Evolutionary conservation across 2,329 filamentous ascomycete species (phyloP).

Genomic region (Alternaria atra): DNA sequence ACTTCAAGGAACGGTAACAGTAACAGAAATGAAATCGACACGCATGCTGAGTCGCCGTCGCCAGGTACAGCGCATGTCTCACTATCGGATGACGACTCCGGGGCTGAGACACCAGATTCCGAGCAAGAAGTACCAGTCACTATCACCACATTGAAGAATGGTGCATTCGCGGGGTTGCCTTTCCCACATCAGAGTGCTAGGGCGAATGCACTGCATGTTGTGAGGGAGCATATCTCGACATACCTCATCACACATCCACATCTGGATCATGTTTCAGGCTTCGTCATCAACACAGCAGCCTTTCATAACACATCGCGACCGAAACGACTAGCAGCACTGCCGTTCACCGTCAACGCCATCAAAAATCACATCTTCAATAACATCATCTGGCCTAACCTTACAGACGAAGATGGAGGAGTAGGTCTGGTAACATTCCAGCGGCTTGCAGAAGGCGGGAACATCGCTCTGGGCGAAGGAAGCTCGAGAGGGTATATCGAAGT

Average conservation of each 20-base stretch:
- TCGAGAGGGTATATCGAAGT: conserved; percentile 86
- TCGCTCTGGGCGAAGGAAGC: conserved; percentile 81
- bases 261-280: conserved; percentile 89
- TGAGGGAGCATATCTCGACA: conserved; percentile 80
- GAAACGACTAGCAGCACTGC: conserved; percentile 86
- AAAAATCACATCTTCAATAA: conserved; percentile 98
- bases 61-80: conserved; percentile 33
- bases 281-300: conserved; percentile 92
- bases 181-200: conserved; percentile 72
- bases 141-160: conserved; percentile 65
- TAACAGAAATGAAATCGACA: conserved; percentile 24
- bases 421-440: conserved; percentile 91
- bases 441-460: conserved; percentile 86
- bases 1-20: conserved; percentile 28
- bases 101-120: conserved; percentile 36
- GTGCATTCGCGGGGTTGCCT: conserved; percentile 82
- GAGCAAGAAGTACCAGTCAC: conserved; percentile 48
- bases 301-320: conserved; percentile 78
- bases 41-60: conserved; percentile 34
- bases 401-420: conserved; percentile 93
- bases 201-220: conserved; percentile 83
- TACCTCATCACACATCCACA: conserved; percentile 98
- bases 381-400: conserved; percentile 95
- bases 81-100: conserved; percentile 43
- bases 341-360: conserved; percentile 88